A percentile compares a stretch with the other conserved stretches of the same genome.
Evolutionary conservation across 768 basidiomycete genomes (phyloP).

Genomic region (Neoboletus subvelutipes): DNA sequence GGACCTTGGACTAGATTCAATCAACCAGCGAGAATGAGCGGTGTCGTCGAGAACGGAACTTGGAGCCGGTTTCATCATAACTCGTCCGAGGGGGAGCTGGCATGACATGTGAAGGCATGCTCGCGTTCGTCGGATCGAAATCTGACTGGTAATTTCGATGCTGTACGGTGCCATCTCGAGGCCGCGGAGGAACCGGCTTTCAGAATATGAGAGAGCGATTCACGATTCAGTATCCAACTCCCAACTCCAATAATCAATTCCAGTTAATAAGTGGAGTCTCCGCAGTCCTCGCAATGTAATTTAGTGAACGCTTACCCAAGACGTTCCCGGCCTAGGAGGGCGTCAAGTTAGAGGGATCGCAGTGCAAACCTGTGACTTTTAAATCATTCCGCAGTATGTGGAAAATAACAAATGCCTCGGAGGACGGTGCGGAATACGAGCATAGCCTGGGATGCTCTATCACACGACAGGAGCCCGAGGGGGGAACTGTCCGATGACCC

Average conservation of each 20-base stretch:
- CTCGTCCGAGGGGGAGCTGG: neutral
- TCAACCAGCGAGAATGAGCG: neutral
- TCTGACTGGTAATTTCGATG: neutral
- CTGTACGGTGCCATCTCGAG: neutral
- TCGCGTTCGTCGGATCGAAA: neutral
- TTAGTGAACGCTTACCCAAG: neutral
- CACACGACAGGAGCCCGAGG: neutral
- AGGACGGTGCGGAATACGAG: neutral
- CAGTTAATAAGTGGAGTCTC: neutral
- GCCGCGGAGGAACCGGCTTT: neutral
- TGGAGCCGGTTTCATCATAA: neutral
- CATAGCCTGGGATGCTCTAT: neutral
- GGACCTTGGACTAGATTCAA: too few relatives aligned
- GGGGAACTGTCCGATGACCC: neutral
- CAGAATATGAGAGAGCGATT: neutral
- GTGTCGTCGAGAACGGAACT: neutral
- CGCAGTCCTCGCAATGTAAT: neutral
- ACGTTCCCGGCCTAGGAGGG: too few relatives aligned
- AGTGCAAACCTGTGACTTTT: neutral
- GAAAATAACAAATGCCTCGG: neutral
- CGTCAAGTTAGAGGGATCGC: neutral
- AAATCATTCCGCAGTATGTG: neutral
- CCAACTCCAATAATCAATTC: neutral
- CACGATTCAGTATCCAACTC: too few relatives aligned
- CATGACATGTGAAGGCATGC: neutral